Evolutionary conservation across 1,284 basidiomycete genomes (phyloP).

Genomic region (Ustilago cynodontis): DNA sequence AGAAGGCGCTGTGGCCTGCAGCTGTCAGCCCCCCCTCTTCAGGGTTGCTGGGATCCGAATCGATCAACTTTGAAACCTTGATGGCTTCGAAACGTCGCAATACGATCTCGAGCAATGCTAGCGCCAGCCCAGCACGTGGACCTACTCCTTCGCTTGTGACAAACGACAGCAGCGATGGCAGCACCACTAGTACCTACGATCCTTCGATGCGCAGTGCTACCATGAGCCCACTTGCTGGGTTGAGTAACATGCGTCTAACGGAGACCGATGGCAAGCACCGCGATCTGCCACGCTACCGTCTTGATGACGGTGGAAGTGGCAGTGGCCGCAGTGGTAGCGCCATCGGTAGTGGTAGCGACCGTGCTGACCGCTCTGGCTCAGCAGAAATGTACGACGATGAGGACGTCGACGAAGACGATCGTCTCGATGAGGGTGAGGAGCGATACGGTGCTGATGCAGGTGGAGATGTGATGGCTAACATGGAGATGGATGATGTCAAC

Average conservation of each 20-base stretch:
- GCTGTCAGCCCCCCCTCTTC: constrained; percentile 73
- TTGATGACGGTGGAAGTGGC: constrained; percentile 48
- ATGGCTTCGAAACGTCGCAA: constrained; percentile 63
- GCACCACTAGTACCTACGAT: constrained; percentile 50
- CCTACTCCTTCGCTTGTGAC: constrained; percentile 38
- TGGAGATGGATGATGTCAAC: constrained; percentile 68
- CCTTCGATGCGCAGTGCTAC: constrained; percentile 44
- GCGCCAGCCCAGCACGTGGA: constrained; percentile 47
- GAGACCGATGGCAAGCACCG: constrained; percentile 27
- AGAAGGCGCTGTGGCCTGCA: constrained; percentile 80
- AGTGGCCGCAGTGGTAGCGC: constrained; percentile 26
- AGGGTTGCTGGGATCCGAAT: constrained; percentile 71
- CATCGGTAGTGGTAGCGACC: constrained; percentile 41
- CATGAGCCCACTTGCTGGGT: constrained; percentile 50
- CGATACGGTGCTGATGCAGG: constrained; percentile 64
- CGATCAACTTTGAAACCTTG: constrained; percentile 70
- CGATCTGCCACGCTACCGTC: constrained; percentile 23
- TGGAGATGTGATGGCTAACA: constrained; percentile 67
- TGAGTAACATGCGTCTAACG: constrained; percentile 47
- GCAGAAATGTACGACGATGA: constrained; percentile 66
- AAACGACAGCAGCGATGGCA: constrained; percentile 55
- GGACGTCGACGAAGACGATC: constrained; percentile 54
- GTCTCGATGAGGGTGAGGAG: constrained; percentile 61
- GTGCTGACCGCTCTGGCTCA: constrained; percentile 43
- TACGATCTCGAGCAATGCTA: constrained; percentile 42